Conservation (phyloP, 257 asterid species). For the Solanum gracilifrons region DNA sequence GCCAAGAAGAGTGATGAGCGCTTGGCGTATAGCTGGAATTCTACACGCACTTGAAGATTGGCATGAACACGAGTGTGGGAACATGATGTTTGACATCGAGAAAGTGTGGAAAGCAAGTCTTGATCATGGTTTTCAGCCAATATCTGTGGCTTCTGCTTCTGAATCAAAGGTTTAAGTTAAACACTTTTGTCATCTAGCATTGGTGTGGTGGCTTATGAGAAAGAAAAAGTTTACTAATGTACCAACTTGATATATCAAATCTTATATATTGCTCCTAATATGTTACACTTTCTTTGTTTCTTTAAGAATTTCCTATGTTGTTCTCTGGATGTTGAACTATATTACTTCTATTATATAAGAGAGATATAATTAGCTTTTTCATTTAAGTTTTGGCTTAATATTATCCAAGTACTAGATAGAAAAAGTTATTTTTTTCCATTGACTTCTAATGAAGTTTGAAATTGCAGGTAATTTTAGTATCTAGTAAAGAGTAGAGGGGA, state of each 20-base stretch:
- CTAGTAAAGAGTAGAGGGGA: background rate
- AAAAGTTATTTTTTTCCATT: background rate
- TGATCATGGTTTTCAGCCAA: slow-evolving; percentile 48
- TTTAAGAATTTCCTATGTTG: background rate
- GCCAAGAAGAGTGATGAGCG: slow-evolving; percentile 78
- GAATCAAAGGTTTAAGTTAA: background rate
- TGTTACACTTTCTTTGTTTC: background rate
- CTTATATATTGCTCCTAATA: background rate
- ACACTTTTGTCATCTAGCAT: background rate
- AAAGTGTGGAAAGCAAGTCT: slow-evolving; percentile 64
- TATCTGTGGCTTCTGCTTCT: background rate
- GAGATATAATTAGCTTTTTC: background rate
- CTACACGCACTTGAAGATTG: slow-evolving; percentile 64
- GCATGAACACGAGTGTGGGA: slow-evolving; percentile 73
- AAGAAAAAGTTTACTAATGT: background rate
- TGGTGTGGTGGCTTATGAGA: background rate
- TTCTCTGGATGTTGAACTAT: background rate
- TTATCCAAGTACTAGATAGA: background rate
- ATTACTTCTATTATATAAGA: background rate
- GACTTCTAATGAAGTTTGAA: background rate
- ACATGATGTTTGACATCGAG: slow-evolving; percentile 38
- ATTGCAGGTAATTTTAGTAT: background rate
- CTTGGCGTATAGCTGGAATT: slow-evolving; percentile 66
- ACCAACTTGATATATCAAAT: background rate
- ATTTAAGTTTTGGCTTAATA: background rate